phyloP scores from a whole-genome alignment of 257 asterid species.

The Marsdenia floribunda region DNA sequence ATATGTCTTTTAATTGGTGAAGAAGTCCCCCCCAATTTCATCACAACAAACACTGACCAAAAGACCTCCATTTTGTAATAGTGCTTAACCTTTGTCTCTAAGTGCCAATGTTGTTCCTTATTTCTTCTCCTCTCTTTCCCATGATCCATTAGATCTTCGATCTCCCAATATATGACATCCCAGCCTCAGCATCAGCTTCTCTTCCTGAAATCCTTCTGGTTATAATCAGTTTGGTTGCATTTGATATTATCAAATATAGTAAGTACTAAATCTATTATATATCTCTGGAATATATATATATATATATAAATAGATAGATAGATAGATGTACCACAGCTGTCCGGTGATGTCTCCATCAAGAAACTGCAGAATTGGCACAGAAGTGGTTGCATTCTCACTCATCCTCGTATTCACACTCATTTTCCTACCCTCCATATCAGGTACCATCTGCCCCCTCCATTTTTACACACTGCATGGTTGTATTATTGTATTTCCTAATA shows the following conservation, averaged over 20 bases:
- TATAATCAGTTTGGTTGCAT: too few species aligned
- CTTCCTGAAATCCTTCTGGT: conserved; percentile 7
- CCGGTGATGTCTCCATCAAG: conserved; percentile 27
- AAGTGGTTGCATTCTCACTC: conserved; percentile 9
- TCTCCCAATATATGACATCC: background rate
- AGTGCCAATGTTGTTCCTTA: background rate
- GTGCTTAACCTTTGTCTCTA: conserved; percentile 16
- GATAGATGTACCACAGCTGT: too few species aligned
- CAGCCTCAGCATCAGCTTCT: background rate
- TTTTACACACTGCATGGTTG: too few species aligned
- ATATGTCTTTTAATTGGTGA: conserved; percentile 19
- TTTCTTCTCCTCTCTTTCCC: background rate
- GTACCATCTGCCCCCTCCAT: background rate
- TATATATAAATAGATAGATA: too few species aligned
- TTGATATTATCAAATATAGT: too few species aligned
- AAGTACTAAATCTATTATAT: too few species aligned
- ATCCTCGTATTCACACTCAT: conserved; percentile 12
- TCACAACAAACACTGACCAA: background rate
- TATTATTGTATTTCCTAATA: too few species aligned
- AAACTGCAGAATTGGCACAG: conserved; percentile 5
- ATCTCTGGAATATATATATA: too few species aligned
- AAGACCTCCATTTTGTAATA: conserved; percentile 15
- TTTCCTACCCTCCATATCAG: conserved; percentile 24
- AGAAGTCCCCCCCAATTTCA: conserved; percentile 7
- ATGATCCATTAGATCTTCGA: background rate